Base-by-base conservation (phyloP, 179 eudicot genomes). In the Dionaea muscipula region DNA sequence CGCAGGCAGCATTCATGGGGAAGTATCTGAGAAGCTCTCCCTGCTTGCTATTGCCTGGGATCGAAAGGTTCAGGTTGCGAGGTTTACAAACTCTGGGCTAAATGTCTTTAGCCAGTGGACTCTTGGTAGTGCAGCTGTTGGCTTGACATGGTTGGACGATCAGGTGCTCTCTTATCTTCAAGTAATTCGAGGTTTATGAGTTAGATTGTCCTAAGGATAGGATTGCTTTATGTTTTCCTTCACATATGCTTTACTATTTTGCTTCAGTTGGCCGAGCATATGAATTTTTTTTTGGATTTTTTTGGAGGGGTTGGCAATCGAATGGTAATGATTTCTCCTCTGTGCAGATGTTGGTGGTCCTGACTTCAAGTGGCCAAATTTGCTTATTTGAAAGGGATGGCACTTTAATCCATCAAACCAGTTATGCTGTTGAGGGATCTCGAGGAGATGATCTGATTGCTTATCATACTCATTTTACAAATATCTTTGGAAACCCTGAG, bases 11-110 rank as follows among this genome's bases (percentile, higher is more conserved):
- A 50, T 50, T 53, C 72, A 72, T 47, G 57, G 40, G 25, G 87
- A 85, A 76, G 68, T 77, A 61, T 64, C 78, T 56, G 96, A 85
- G 59, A 85, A 76, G 65, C 71, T 75, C 48, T 74, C 95, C 60
- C 70, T 82, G 68, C 94, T 90, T 66, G 97, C 97, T 21, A 81
- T 90, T 75, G 95, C 94, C 55, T 86, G 97, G 97, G 97, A 86
- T 68, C 78, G 78, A 60, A 82, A 75, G 68, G 80, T 90, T 74
- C 97, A 84, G 72, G 83, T 90, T 66, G 87, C 94, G 23, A 90
- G 73, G 64, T 69, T 90, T 68, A 79, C 84, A 35, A 86, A 80
- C 64, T 75, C 93, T 37, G 79, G 81, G 62, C 67, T 90, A 55
- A 78, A 82, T 56, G 58, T 84, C 50, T 59, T 61, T 69, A 78